Evolutionary conservation across 352 stramenopile genomes (phyloP).

Genomic region (Globisporangium lucens): DNA sequence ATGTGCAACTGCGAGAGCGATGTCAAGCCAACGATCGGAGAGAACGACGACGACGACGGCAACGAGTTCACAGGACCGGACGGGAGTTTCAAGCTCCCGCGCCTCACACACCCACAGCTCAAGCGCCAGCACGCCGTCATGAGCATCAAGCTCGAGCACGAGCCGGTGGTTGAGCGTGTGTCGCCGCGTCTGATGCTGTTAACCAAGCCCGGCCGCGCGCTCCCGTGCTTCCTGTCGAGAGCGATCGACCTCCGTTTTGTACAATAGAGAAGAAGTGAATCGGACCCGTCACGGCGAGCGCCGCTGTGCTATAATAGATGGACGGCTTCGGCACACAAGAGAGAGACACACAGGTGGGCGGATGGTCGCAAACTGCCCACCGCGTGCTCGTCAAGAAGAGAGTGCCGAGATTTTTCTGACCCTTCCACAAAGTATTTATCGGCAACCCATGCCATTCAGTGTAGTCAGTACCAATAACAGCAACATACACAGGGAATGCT

Average conservation of each 20-base stretch:
- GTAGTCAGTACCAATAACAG: constrained; percentile 8
- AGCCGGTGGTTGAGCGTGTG: not conserved
- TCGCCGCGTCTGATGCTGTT: not conserved
- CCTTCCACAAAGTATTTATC: not conserved
- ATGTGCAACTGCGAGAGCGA: constrained; percentile 7
- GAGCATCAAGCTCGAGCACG: constrained; percentile 8
- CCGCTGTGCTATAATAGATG: constrained; percentile 7
- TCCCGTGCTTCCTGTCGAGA: constrained; percentile 7
- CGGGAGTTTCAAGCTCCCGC: constrained; percentile 13
- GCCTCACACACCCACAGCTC: constrained; percentile 11
- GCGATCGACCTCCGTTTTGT: constrained; percentile 14
- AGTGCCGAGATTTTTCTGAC: not conserved
- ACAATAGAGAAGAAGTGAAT: constrained; percentile 7
- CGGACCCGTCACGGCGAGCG: not conserved
- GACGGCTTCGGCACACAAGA: not conserved
- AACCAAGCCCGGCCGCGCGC: not conserved
- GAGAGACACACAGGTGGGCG: not conserved
- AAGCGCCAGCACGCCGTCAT: constrained; percentile 8
- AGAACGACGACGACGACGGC: not conserved
- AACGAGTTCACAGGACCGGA: constrained; percentile 6
- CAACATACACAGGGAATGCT: not conserved
- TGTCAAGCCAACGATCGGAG: not conserved
- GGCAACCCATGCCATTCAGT: not conserved
- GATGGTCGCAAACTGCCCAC: not conserved
- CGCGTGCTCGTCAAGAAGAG: not conserved